Evolutionary conservation across 2,329 filamentous ascomycete species (phyloP), one percentile per base, ranked within the genome.

Genomic region (Trichoderma aggressivum): DNA sequence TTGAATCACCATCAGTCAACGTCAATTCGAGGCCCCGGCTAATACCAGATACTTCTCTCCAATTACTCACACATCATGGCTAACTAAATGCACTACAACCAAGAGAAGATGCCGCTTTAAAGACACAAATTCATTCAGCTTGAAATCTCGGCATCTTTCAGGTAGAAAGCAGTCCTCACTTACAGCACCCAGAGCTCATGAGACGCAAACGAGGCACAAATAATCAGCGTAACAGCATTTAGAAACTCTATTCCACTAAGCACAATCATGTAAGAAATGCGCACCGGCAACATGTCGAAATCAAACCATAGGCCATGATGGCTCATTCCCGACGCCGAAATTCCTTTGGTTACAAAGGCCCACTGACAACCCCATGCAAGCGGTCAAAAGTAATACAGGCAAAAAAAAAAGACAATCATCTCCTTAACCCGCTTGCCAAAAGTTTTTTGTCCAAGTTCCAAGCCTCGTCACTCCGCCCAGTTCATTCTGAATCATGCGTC

Each of bases 301-400:
- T 70, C 59, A 72, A 72, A 62, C 61, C 71, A 67, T 72, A 62
- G 65, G 68, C 56, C 69, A 68, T 68, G 59, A 63, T 68, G 59
- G 43, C 69, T 72, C 69, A 63, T 72, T 71, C 69, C 71, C 34
- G 71, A 72, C 71, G 71, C 71, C 71, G 69, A 71, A 72, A 47
- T 59, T 58, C 68, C 55, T 63, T 72, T 66, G 61, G 43, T 26
- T 67, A 58, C 21, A 62, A 59, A 71, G 28, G 71, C 63, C 63
- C 32, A 70, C 26, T 36, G 66, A 70, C 60, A 65, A 26, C 53
- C 67, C 66, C 70, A 70, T 60, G 67, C 71, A 64, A 70, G 65
- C 66, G 56, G 56, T 69, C 28, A 34, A 7, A 60, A 68, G 28
- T 53, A 69, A 50, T 59, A 32, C 18, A 59, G 16, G 63, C 11